Evolutionary conservation across 2,329 filamentous ascomycete genomes (phyloP), one percentile per base, ranked within the genome.

Genomic region (Drechslerella coelobrocha): DNA sequence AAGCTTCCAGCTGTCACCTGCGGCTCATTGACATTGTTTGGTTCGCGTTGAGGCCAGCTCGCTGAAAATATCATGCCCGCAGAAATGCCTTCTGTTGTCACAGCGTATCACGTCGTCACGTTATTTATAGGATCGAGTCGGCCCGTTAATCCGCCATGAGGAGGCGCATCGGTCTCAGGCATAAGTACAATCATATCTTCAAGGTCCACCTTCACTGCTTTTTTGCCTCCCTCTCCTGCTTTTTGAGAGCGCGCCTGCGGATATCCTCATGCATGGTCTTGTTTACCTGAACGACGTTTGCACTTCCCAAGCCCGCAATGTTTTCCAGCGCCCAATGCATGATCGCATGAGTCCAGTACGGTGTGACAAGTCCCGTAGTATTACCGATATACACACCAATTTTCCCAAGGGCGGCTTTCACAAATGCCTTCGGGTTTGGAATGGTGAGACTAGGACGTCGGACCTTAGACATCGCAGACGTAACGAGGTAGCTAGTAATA

Each of bases 391-490:
- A 62, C 31, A 69, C 65, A 8, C 93, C 93, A 76, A 99, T 84
- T 83, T 94, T 96, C 73, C 84, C 81, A 66, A 99, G 82, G 0
- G 89, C 86, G 5, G 90, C 83, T 76, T 85, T 86, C 62, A 99
- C 94, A 78, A 97, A 97, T 59, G 84, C 82, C 78, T 88, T 89
- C 12, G 93, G 89, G 68, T 84, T 91, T 8, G 94, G 94, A 48
- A 97, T 89, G 63, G 92, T 82, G 48, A 88, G 80, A 73, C 86
- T 93, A 0, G 91, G 82, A 62, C 88, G 89, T 76, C 91, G 89
- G 76, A 99, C 87, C 84, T 99, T 99, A 81, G 89, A 93, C 94
- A 99, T 99, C 77, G 93, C 91, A 0, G 91, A 93, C 2, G 92
- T 96, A 76, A 99, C 90, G 51, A 99, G 86, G 79, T 99, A 95